phyloP scores from a whole-genome alignment of 371 early-diverging fungal species.

The Capniomyces stellatus region DNA sequence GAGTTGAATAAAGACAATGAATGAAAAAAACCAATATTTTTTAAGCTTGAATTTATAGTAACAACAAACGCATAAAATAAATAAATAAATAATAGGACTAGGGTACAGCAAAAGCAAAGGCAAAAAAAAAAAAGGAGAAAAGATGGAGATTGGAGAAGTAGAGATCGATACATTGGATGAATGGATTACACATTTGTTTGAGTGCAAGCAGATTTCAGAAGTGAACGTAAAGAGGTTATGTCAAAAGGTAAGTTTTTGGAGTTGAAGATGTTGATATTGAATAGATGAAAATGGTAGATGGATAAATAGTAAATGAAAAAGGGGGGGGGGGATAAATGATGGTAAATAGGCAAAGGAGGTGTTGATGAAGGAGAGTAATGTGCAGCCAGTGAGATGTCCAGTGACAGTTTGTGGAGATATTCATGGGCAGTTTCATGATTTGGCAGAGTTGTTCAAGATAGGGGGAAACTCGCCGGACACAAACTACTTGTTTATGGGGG shows the following conservation, averaged over 20 bases:
- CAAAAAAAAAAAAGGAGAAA: not conserved
- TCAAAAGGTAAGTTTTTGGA: constrained; percentile 48
- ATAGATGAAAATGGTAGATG: too few species aligned
- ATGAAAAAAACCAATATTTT: too few species aligned
- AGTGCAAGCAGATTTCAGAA: constrained; percentile 73
- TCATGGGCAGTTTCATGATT: constrained; percentile 99
- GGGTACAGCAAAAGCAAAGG: too few species aligned
- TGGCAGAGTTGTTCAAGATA: constrained; percentile 94
- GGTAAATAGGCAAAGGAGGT: constrained; percentile 71
- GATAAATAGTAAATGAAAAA: too few species aligned
- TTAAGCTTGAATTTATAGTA: too few species aligned
- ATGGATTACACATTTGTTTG: constrained; percentile 37
- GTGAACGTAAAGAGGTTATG: constrained; percentile 68
- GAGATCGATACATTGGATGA: constrained; percentile 36
- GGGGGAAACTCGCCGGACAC: constrained; percentile 97
- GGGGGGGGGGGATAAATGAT: not conserved
- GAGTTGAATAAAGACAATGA: too few species aligned
- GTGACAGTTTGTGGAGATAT: constrained; percentile 99
- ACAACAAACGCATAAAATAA: too few species aligned
- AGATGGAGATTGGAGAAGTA: constrained; percentile 21
- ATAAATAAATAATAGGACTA: too few species aligned
- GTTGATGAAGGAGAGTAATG: constrained; percentile 88
- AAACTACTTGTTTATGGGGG: constrained; percentile 98
- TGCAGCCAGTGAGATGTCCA: constrained; percentile 87
- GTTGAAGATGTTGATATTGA: too few species aligned